Evolutionary conservation across 1,139 yeast genomes (phyloP).

Genomic region (Waltiozyma solani): DNA sequence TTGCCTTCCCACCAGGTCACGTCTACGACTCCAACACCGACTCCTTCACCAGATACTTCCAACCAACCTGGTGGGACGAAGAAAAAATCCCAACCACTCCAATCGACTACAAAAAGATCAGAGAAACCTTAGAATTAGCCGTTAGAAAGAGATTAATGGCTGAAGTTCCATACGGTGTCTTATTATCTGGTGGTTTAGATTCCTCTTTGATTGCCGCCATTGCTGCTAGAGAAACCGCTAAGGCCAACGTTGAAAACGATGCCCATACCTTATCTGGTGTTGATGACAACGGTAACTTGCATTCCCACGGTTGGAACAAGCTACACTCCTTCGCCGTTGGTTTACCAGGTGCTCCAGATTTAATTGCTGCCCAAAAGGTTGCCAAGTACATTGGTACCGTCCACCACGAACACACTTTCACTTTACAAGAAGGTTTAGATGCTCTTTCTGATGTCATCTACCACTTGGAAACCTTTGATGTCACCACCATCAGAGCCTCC

Average conservation of each 20-base stretch:
- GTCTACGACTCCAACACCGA: slow-evolving; percentile 89
- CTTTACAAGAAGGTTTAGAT: slow-evolving; percentile 92
- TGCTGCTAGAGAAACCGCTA: slow-evolving; percentile 90
- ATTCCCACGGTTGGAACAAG: slow-evolving; percentile 70
- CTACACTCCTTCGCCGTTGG: slow-evolving; percentile 97
- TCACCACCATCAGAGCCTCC: slow-evolving; percentile 96
- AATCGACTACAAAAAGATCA: slow-evolving; percentile 60
- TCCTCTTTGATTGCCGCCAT: slow-evolving; percentile 93
- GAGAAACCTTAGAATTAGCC: slow-evolving; percentile 82
- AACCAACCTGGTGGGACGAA: slow-evolving; percentile 93
- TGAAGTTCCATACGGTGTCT: slow-evolving; percentile 96
- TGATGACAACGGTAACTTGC: slow-evolving; percentile 77
- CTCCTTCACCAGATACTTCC: slow-evolving; percentile 74
- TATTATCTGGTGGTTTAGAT: slow-evolving; percentile 93
- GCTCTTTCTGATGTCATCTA: slow-evolving; percentile 90
- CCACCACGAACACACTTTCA: slow-evolving; percentile 97
- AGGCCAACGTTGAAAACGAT: slow-evolving; percentile 48
- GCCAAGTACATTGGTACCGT: slow-evolving; percentile 92
- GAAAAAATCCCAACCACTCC: slow-evolving; percentile 60
- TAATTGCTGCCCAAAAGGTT: slow-evolving; percentile 91
- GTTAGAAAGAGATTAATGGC: slow-evolving; percentile 99
- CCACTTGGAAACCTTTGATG: slow-evolving; percentile 96
- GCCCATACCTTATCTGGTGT: slow-evolving; percentile 76
- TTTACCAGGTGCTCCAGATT: slow-evolving; percentile 95
- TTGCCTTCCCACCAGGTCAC: slow-evolving; percentile 98